Conservation (phyloP, 2,329 filamentous ascomycete genomes). For the Colletotrichum truncatum region DNA sequence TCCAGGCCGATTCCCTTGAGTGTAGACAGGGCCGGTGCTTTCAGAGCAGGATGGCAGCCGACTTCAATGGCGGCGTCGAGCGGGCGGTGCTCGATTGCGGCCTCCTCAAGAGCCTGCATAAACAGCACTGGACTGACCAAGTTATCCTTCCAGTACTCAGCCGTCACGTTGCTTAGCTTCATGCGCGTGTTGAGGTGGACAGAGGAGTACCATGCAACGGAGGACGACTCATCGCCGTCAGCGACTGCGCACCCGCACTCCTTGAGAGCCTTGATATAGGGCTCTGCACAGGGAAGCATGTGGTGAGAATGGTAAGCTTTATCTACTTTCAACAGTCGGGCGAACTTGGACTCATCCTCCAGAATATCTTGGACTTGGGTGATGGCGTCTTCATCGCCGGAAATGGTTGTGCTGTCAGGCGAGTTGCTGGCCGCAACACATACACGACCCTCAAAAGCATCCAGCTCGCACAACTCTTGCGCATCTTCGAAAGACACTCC, state of each 20-base stretch:
- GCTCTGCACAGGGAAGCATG: constrained; percentile 24
- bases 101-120: constrained; percentile 23
- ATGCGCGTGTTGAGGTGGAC: not conserved
- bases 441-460: constrained; percentile 30
- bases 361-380: constrained; percentile 32
- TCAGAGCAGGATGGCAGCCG: constrained; percentile 48
- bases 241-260: not conserved
- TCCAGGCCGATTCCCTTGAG: not conserved
- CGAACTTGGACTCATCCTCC: constrained; percentile 34
- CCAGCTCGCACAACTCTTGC: constrained; percentile 9
- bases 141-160: constrained; percentile 42
- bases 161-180: constrained; percentile 41
- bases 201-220: not conserved
- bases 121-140: constrained; percentile 40
- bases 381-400: constrained; percentile 40
- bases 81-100: constrained; percentile 16
- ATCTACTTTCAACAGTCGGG: too few species aligned
- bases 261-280: not conserved
- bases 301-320: constrained; percentile 42
- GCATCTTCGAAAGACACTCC: constrained; percentile 31
- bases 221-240: not conserved
- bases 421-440: constrained; percentile 36
- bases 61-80: constrained; percentile 38
- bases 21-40: constrained; percentile 47
- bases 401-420: constrained; percentile 33